Conservation (phyloP, 352 stramenopile species). For the Phytophthora megakarya region DNA sequence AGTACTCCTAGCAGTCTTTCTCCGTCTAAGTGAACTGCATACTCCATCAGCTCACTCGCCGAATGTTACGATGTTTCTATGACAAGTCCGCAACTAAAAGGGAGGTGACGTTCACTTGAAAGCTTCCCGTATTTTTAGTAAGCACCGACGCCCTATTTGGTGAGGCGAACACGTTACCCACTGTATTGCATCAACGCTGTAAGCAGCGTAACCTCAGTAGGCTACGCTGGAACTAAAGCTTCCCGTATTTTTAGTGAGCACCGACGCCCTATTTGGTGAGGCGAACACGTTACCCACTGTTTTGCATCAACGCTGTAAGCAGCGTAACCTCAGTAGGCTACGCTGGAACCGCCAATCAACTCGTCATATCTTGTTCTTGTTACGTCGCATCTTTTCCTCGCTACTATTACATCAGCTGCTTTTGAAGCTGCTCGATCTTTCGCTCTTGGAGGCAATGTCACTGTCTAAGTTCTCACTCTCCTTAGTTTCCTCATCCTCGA, state of each 20-base stretch:
- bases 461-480: constrained; percentile 21
- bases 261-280: constrained; percentile 4
- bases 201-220: no score
- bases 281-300: no score
- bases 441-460: constrained; percentile 21
- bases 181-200: no score
- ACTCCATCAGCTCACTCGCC: constrained; percentile 18
- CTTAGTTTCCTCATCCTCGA: constrained; percentile 44
- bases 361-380: constrained; percentile 11
- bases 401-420: constrained; percentile 4
- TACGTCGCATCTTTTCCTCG: background rate
- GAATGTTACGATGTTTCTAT: background rate
- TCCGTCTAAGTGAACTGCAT: constrained; percentile 32
- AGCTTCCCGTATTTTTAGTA: constrained; percentile 31
- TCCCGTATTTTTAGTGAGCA: constrained; percentile 30
- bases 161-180: no score
- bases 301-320: no score
- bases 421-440: constrained; percentile 11
- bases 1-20: constrained; percentile 29
- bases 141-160: constrained; percentile 1
- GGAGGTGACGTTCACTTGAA: background rate
- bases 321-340: no score
- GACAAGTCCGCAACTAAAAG: background rate
- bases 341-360: no score
- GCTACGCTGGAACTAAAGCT: no score